Evolutionary conservation across 106 monocot species (phyloP), one percentile per base, ranked within the genome.

Genomic region (Dioscorea alata): DNA sequence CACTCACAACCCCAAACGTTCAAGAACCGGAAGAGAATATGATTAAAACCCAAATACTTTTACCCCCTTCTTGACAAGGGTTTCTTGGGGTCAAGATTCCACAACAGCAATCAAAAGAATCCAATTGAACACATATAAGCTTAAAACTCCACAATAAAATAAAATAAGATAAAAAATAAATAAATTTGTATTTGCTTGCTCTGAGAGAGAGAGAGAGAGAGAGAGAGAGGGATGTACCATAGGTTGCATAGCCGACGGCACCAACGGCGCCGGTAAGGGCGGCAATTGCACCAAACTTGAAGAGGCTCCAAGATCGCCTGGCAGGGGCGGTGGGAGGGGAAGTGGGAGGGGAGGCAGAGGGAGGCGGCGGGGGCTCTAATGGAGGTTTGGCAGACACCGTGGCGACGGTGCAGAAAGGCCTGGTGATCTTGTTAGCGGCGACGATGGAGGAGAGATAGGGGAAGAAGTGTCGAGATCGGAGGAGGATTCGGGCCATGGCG

Each of bases 161-260:
- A 28, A 28, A 28, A 28, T 1, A 28, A 28, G 28, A 28, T 28
- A 28, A 28, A 28, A 1, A 28, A 28, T 28, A 28, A 28, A n/a
- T n/a, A n/a, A 28, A 28, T 1, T 28, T 3, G 28, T 28, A 28
- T 28, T 1, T 28, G 28, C 28, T 28, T 28, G 28, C 28, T 28
- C 28, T 28, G 64, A 42, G 64, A 35, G 13, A 25, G 2, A 57
- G 10, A 13, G 20, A 56, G 56, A 23, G 2, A 53, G n/a, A 42
- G 12, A 63, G 59, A 12, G 25, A 69, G 10, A 68, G 8, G 8
- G 48, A 34, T 8, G 6, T 25, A 89, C 90, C 91, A 48, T 88
- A 85, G 62, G 85, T 85, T 42, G 59, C 82, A 54, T 92, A 92
- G 34, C 72, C 82, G n/a, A 76, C 70, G 57, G 80, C 61, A 32